Evolutionary conservation across 2,329 filamentous ascomycete genomes (phyloP).

Genomic region (Hymenoscyphus infarciens): DNA sequence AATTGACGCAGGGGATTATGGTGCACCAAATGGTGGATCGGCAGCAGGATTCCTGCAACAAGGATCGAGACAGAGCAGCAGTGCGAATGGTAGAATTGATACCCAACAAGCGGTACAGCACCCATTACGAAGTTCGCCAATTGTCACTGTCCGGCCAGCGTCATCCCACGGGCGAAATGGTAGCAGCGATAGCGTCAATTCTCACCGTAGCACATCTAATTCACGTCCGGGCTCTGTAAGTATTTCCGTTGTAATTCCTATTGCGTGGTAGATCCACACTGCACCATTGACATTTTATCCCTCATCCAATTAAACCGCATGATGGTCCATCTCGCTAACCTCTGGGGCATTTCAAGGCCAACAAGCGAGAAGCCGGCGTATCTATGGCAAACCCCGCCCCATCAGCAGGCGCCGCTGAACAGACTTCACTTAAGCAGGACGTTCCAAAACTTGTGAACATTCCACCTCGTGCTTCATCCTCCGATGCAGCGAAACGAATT

Average conservation of each 20-base stretch:
- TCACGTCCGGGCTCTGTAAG: conserved; percentile 66
- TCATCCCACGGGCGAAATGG: conserved; percentile 42
- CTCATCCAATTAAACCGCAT: conserved; percentile 29
- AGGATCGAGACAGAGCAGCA: conserved; percentile 31
- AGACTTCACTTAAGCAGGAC: conserved; percentile 49
- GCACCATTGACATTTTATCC: conserved; percentile 33
- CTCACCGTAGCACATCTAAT: conserved; percentile 49
- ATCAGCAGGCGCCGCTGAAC: conserved; percentile 40
- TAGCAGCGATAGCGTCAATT: conserved; percentile 63
- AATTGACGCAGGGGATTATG: conserved; percentile 41
- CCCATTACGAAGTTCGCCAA: conserved; percentile 34
- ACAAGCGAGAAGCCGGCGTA: conserved; percentile 54
- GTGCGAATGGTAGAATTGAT: conserved; percentile 32
- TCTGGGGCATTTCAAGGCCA: conserved; percentile 49
- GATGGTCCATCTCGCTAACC: conserved; percentile 29
- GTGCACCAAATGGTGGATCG: conserved; percentile 13
- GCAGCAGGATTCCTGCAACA: conserved; percentile 24
- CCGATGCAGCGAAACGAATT: conserved; percentile 58
- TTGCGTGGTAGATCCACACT: conserved; percentile 8
- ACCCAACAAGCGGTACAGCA: conserved; percentile 31
- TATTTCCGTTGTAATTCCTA: conserved; percentile 29
- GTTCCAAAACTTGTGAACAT: conserved; percentile 53
- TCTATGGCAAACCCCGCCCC: conserved; percentile 45
- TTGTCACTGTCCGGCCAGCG: conserved; percentile 25
- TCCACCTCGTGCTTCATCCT: conserved; percentile 59